Base-by-base conservation (phyloP, 345 rosid genomes). In the Firmiana major region DNA sequence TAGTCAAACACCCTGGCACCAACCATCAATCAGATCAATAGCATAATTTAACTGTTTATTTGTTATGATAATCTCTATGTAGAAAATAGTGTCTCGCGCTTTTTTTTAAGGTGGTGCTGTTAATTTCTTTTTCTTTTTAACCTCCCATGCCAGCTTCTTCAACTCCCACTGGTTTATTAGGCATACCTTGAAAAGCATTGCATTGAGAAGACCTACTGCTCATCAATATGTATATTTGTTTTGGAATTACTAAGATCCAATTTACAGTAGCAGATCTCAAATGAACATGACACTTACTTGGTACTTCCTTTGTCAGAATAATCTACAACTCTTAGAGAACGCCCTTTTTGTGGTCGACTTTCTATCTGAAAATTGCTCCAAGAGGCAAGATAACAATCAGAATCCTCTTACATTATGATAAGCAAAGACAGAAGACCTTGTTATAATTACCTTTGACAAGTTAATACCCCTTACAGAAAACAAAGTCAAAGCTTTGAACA, bases 401-500 rank as follows among this genome's bases (percentile, higher is more conserved):
- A 72, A 31, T 51, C 48, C 16, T 51, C 64, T 36, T 9, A 65
- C 13, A 68, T 22, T 46, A 59, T 36, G 55, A 53, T 43, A 4
- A 51, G 65, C 36, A 6, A 53, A 31, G 40, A 38, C 9, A 13
- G 53, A 28, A 26, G 71, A 46, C 59, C 46, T 48, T 53, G 24
- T 54, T 64, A 75, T 40, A 68, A 70, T 75, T 82, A 87, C 98
- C 92, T 92, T 93, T 22, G 93, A 83, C 84, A 96, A 87, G 85
- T 81, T 88, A 80, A 96, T 96, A 87, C 81, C 84, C 86, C 99
- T 87, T 81, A 88, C 76, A 48, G 98, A 90, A 86, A 96, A 96
- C 74, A 90, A 98, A 34, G 98, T 92, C 78, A 96, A 85, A 59
- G 97, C 99, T 80, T 92, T 92, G 84, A 93, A 92, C 76, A 96